Base-by-base conservation (phyloP, 768 basidiomycete genomes). In the Suillus subaureus region DNA sequence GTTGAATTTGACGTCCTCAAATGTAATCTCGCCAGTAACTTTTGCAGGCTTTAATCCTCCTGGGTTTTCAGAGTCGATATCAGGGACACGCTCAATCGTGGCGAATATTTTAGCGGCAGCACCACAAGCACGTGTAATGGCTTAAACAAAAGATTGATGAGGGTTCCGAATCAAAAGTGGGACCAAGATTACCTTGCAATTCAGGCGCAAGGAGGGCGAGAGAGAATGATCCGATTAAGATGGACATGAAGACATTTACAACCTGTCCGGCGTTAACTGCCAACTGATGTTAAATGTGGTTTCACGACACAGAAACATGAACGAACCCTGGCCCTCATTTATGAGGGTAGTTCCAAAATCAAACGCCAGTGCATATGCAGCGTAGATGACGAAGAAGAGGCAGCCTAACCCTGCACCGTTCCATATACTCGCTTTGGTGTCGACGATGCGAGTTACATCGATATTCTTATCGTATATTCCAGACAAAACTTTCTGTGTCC, bases 211-310 rank as follows among this genome's bases (percentile, higher is more conserved):
- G 72, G 69, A 83, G 72, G 1, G 82, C 82, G 56, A 85, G 75
- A 42, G 85, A 85, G 78, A 89, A 87, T 1, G 84, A 83, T 67
- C 85, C 85, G 71, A 84, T 84, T n/a, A 85, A 75, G 71, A 86
- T 78, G 52, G 80, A 67, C 47, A 82, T 70, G 75, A 86, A 81
- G 61, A 85, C 85, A 71, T 82, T 87, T 71, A 88, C 79, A 66
- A 88, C 79, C 40, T 79, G 72, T 37, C 86, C 87, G 4, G 81
- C 74, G 39, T 79, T 74, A 7, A 75, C 79, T 74, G 56, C 2
- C 26, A 26, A 35, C 57, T 43, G 12, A 39, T 26, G 31, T 61
- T 18, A 61, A 64, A 64, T 66, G 21, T 6, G 21, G 6, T 28
- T 9, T 26, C 11, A 64, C 23, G 43, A 18, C 6, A 66, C 39